phyloP scores from a whole-genome alignment of 371 early-diverging fungal species.

The Apophysomyces trapeziformis region DNA sequence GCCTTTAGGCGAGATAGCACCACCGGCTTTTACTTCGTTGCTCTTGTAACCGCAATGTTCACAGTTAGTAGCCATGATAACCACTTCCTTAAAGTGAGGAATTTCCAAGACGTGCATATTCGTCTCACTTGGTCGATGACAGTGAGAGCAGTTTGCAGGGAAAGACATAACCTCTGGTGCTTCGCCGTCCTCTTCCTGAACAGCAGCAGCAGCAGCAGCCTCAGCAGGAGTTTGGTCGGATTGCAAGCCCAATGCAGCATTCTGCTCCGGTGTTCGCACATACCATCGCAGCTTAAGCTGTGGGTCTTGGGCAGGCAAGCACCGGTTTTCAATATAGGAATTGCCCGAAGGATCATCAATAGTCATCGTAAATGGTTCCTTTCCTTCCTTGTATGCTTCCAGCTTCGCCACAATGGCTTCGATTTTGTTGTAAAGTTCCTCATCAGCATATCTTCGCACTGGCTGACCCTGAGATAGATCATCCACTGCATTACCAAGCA shows the following conservation, averaged over 20 bases:
- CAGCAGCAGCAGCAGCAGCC: constrained; percentile 37
- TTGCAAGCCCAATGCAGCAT: constrained; percentile 75
- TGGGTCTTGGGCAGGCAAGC: constrained; percentile 77
- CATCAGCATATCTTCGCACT: constrained; percentile 69
- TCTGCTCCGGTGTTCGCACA: constrained; percentile 79
- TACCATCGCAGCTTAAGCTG: constrained; percentile 71
- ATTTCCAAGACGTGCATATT: constrained; percentile 93
- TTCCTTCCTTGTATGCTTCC: constrained; percentile 57
- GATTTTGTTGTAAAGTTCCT: constrained; percentile 75
- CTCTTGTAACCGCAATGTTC: constrained; percentile 93
- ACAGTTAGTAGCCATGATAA: constrained; percentile 95
- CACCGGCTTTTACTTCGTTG: constrained; percentile 96
- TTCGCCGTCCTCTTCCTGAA: constrained; percentile 54
- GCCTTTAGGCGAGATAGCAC: constrained; percentile 82
- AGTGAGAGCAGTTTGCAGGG: constrained; percentile 88
- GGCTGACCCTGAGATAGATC: constrained; percentile 82
- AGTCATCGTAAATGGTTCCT: constrained; percentile 70
- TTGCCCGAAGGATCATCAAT: constrained; percentile 95
- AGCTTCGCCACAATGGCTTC: constrained; percentile 73
- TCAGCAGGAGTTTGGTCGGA: constrained; percentile 51
- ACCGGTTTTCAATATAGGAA: constrained; percentile 84
- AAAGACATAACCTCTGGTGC: constrained; percentile 74
- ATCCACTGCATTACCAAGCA: constrained; percentile 78
- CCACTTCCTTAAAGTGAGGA: constrained; percentile 95
- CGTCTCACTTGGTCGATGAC: constrained; percentile 83